These are phyloP conservation scores for Scheffersomyces segobiensis DNA, from an alignment of 1,139 yeast genomes.

Conservation along the genomic window DNA sequence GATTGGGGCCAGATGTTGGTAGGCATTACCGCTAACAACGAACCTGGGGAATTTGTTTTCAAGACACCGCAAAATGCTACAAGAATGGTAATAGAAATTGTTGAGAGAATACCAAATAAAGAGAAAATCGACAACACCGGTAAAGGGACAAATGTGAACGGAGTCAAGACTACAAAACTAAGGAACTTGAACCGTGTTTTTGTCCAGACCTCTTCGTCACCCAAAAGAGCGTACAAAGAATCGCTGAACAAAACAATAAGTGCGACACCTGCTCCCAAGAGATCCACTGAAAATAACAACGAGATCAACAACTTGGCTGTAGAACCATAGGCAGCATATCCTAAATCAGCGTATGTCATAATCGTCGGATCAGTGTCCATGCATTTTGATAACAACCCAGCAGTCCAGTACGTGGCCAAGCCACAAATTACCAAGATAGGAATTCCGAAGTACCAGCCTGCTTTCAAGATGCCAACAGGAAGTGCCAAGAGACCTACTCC, in stretches of 20 bases:
- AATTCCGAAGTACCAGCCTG: conserved; percentile 48
- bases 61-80: conserved; percentile 43
- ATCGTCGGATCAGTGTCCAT: conserved; percentile 75
- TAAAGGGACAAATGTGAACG: conserved; percentile 48
- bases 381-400: conserved; percentile 38
- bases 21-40: conserved; percentile 42
- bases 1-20: conserved; percentile 50
- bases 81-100: conserved; percentile 42
- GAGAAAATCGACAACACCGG: conserved; percentile 46
- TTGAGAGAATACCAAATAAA: conserved; percentile 45
- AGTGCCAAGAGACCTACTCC: conserved; percentile 53
- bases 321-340: conserved; percentile 71
- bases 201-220: conserved; percentile 42
- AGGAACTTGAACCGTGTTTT: conserved; percentile 36
- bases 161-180: conserved; percentile 45
- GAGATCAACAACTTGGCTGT: conserved; percentile 44
- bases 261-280: conserved; percentile 59
- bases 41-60: conserved; percentile 44
- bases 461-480: conserved; percentile 48
- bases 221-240: conserved; percentile 46
- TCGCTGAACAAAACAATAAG: conserved; percentile 57
- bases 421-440: conserved; percentile 43
- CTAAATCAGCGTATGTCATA: conserved; percentile 87
- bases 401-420: conserved; percentile 46
- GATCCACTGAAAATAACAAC: conserved; percentile 44